Evolutionary conservation across 345 rosid species (phyloP).

Genomic region (Eucalyptus urophylla): DNA sequence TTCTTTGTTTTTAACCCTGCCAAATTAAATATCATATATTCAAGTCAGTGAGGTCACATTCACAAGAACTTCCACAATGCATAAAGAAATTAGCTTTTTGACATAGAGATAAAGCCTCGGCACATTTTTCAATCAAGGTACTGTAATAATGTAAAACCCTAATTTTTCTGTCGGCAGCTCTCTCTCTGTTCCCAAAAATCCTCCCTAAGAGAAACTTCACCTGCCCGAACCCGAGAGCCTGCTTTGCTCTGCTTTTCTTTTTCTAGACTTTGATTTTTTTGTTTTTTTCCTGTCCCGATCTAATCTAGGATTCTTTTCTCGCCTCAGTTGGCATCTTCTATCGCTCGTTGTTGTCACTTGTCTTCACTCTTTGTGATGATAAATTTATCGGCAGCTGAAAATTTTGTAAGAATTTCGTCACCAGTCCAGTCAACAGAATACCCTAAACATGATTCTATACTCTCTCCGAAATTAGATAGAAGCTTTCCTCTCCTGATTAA

Average conservation of each 20-base stretch:
- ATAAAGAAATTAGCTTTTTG: not conserved
- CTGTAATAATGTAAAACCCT: not conserved
- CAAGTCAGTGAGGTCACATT: not conserved
- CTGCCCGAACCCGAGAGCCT: not conserved
- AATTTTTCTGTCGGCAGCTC: not conserved
- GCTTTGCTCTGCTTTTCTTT: not conserved
- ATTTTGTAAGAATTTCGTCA: not conserved
- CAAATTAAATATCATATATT: not conserved
- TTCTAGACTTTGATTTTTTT: not conserved
- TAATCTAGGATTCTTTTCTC: not conserved
- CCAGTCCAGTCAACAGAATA: fast-evolving
- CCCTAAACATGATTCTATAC: not conserved
- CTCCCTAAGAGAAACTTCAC: not conserved
- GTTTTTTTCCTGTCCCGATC: not conserved
- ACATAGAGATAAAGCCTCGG: not conserved
- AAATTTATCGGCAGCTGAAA: not conserved
- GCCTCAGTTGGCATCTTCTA: not conserved
- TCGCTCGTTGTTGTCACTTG: not conserved
- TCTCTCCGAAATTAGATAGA: not conserved
- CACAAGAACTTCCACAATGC: not conserved
- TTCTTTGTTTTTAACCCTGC: not conserved
- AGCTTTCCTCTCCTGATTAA: not conserved
- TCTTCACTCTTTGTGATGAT: not conserved
- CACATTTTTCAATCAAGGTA: not conserved
- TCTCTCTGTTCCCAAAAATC: not conserved